Evolutionary conservation across 768 basidiomycete species (phyloP).

Genomic region (Pulveroboletus sp.): DNA sequence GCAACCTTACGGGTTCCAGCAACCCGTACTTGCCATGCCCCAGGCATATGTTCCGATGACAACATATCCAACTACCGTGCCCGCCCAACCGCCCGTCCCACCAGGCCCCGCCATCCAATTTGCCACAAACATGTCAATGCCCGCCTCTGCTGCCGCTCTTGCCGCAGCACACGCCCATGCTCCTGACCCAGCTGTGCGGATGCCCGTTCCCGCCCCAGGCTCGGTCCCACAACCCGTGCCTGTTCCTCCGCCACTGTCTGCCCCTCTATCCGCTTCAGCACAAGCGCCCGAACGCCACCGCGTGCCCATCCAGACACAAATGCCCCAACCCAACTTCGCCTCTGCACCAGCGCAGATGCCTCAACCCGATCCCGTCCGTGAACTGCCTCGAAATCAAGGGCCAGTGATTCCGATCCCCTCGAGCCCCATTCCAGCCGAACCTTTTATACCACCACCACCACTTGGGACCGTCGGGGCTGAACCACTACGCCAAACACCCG

Average conservation of each 20-base stretch:
- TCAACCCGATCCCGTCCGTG: constrained; percentile 3
- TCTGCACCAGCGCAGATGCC: constrained; percentile 8
- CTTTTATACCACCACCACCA: constrained; percentile 24
- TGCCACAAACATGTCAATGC: constrained; percentile 15
- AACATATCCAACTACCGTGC: constrained; percentile 14
- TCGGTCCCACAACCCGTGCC: neutral
- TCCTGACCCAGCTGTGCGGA: constrained; percentile 1
- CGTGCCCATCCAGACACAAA: neutral
- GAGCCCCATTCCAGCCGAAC: constrained; percentile 4
- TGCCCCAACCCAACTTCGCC: neutral
- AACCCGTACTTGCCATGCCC: constrained; percentile 27
- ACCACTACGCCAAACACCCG: constrained; percentile 6
- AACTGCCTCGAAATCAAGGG: neutral
- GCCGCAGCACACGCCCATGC: no score
- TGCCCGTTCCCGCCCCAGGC: neutral
- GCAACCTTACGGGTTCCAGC: constrained; percentile 24
- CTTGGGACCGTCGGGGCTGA: constrained; percentile 10
- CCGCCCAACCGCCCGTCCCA: constrained; percentile 12
- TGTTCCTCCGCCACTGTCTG: neutral
- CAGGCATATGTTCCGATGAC: constrained; percentile 26
- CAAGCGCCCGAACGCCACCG: constrained; percentile 22
- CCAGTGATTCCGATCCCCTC: constrained; percentile 16
- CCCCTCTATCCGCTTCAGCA: neutral
- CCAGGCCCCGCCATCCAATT: constrained; percentile 1
- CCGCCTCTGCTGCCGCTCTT: constrained; percentile 1